Base-by-base conservation (phyloP, 2,329 filamentous ascomycete species). In the Alternaria dauci region DNA sequence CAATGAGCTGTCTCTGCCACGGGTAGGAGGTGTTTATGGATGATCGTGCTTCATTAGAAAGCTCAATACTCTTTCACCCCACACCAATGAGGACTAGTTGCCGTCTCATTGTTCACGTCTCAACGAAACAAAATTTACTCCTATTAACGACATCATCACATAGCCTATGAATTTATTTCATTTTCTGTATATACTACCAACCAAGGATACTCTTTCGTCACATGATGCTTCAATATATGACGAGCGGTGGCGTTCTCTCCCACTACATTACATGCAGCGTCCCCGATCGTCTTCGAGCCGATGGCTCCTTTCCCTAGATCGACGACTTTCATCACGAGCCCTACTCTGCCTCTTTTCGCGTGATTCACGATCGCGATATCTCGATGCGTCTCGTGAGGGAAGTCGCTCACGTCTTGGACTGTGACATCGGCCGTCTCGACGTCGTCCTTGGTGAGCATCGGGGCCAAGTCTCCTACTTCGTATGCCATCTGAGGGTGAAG, bases 101-200 rank as follows among this genome's bases (percentile, higher is more conserved):
- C n/a, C 18, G 2, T 41, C 9, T 20, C 20, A 8, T 20, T 20
- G 5, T 1, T 41, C n/a, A 39, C n/a, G 0, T n/a, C 14, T 39
- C 38, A 20, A 11, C 11, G 18, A 8, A 41, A 20, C 18, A 41
- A 3, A 41, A 2, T 8, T 20, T 12, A n/a, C 36, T 20, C 1
- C n/a, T 8, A 39, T 14, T 8, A 39, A 20, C 2, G 8, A 11
- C n/a, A 39, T 11, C 8, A 11, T 39, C 36, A 0, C 8, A 9
- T 6, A 20, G 7, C 14, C 2, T 14, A 36, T 16, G 16, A 38
- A 20, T 2, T 0, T 11, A 1, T 5, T 20, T 2, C 8, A 0
- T 11, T 4, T 6, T 20, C 20, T 5, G 8, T 12, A 30, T 0
- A 30, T 30, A 30, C 28, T 5, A 18, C 1, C 1, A 0, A 18